phyloP scores from a whole-genome alignment of 2,329 filamentous ascomycete genomes.

The Didymella segeticola region DNA sequence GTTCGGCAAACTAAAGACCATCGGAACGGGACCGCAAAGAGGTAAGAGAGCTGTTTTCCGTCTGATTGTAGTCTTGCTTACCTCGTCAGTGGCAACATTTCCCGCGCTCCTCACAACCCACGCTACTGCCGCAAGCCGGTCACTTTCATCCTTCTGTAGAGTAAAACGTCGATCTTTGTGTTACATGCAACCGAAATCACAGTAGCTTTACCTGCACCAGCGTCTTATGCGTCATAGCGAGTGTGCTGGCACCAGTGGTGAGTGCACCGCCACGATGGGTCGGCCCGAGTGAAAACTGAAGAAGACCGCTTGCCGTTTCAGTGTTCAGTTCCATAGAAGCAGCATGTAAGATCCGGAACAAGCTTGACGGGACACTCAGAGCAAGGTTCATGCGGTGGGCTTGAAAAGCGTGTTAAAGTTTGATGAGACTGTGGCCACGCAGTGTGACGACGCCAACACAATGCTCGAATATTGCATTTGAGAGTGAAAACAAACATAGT shows the following conservation, averaged over 20 bases:
- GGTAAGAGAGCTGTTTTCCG: not conserved
- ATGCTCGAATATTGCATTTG: not conserved
- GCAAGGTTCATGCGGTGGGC: not conserved
- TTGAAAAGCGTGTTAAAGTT: not conserved
- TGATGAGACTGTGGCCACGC: not conserved
- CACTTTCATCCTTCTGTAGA: not conserved
- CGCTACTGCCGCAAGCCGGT: not conserved
- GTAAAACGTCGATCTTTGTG: not conserved
- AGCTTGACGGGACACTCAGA: not conserved
- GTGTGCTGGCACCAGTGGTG: not conserved
- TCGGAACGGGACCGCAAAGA: not conserved
- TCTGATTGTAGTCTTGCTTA: not conserved
- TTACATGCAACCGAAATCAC: not conserved
- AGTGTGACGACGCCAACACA: not conserved
- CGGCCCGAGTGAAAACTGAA: not conserved
- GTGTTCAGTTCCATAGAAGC: not conserved
- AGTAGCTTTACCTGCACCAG: not conserved
- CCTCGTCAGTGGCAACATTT: not conserved
- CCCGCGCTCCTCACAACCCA: not conserved
- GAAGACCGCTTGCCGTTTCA: not conserved
- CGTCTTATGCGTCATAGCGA: not conserved
- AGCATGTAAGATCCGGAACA: not conserved
- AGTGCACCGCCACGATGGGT: not conserved
- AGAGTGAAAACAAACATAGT: not conserved
- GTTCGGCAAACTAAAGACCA: constrained; percentile 1